These are phyloP conservation scores for Tylopilus sp. DNA, from an alignment of 768 basidiomycete species.

Conservation along the genomic window DNA sequence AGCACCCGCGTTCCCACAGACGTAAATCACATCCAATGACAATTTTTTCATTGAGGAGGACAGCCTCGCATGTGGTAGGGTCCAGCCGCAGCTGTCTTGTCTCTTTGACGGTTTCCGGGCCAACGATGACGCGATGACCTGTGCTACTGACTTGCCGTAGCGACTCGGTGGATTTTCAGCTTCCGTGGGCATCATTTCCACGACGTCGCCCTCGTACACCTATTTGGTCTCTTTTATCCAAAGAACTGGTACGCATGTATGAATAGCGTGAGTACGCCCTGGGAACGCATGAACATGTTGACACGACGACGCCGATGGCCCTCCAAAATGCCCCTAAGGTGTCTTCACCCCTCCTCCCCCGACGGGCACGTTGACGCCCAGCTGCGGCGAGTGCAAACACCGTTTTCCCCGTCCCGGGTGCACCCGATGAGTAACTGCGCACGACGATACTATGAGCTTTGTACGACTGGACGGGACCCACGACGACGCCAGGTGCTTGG, in stretches of 20 bases:
- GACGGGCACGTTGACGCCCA: conserved; percentile 93
- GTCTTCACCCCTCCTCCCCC: conserved; percentile 99
- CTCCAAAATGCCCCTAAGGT: conserved; percentile 91
- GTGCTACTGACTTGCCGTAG: conserved; percentile 98
- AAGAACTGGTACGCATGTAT: conserved; percentile 49
- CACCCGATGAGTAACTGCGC: conserved; percentile 90
- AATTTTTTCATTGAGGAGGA: conserved; percentile 96
- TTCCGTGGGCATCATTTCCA: conserved; percentile 93
- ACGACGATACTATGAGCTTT: conserved; percentile 93
- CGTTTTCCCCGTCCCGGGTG: conserved; percentile 97
- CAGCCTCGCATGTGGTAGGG: conserved; percentile 94
- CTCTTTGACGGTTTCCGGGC: conserved; percentile 88
- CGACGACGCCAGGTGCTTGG: conserved; percentile 88
- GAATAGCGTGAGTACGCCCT: neutral
- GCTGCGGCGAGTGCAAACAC: conserved; percentile 94
- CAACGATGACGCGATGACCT: conserved; percentile 94
- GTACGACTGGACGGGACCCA: conserved; percentile 85
- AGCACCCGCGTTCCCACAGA: conserved; percentile 90
- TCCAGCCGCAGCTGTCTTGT: conserved; percentile 94
- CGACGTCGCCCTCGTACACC: conserved; percentile 98
- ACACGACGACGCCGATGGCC: conserved; percentile 78
- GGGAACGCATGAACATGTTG: neutral
- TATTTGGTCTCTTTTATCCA: conserved; percentile 99
- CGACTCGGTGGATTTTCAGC: conserved; percentile 96
- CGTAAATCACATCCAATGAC: conserved; percentile 96